These are phyloP conservation scores for Talaromyces amestolkiae DNA, from an alignment of 2,329 filamentous ascomycete genomes.

Conservation along the genomic window DNA sequence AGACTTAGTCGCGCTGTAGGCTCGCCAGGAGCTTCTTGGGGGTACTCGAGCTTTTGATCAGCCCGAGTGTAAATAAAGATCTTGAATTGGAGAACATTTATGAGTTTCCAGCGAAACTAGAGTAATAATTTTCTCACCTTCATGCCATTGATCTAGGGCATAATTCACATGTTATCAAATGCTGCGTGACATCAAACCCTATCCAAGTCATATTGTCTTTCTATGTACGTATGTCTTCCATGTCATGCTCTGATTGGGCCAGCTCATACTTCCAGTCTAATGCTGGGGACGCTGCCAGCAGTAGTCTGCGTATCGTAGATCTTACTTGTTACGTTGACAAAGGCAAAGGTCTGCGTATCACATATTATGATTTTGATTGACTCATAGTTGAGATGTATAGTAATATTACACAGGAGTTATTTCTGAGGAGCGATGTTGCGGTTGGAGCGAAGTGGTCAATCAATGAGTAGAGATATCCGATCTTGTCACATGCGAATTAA, in stretches of 20 bases:
- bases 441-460: neutral
- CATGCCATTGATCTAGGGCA: too few species aligned
- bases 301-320: neutral
- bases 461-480: neutral
- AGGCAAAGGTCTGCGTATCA: neutral
- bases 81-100: neutral
- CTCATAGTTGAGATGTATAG: neutral
- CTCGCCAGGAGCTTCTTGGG: neutral
- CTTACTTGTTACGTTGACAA: neutral
- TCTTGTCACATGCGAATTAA: neutral
- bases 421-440: neutral
- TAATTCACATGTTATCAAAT: neutral
- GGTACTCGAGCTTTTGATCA: neutral
- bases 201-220: neutral
- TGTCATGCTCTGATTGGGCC: slow-evolving; percentile 2
- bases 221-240: neutral
- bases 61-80: neutral
- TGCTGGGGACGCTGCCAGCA: neutral
- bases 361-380: neutral
- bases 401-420: neutral
- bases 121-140: neutral
- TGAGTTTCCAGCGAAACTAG: neutral
- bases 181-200: neutral
- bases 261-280: neutral
- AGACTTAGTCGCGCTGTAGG: neutral